Percentiles rank a stretch among this genome's conserved stretches.
Evolutionary conservation across 2,329 filamentous ascomycete species (phyloP).

Genomic region (Diplodia scrobiculata): DNA sequence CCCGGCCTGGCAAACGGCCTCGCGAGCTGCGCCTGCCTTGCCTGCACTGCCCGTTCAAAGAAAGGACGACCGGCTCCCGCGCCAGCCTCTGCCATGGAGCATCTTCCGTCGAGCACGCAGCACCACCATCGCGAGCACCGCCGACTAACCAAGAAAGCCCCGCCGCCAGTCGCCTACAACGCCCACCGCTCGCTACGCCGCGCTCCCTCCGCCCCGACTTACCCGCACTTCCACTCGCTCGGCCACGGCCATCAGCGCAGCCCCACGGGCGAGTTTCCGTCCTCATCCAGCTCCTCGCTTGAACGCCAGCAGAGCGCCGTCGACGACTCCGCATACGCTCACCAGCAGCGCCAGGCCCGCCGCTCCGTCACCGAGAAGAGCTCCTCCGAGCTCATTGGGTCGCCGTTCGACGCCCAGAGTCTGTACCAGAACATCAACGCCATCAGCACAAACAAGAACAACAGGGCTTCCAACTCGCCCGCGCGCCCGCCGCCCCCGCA

Average conservation of each 20-base stretch:
- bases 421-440: constrained; percentile 44
- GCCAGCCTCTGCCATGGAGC: constrained; percentile 26
- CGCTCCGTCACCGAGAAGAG: constrained; percentile 40
- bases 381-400: constrained; percentile 44
- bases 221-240: constrained; percentile 32
- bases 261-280: constrained; percentile 28
- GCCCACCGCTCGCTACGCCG: constrained; percentile 32
- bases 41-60: constrained; percentile 20
- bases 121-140: constrained; percentile 30
- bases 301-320: constrained; percentile 27
- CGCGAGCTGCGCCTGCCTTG: constrained; percentile 4
- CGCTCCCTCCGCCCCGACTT: constrained; percentile 37
- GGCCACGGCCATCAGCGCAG: constrained; percentile 30
- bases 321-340: constrained; percentile 20
- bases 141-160: constrained; percentile 32
- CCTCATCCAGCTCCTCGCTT: constrained; percentile 30
- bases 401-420: constrained; percentile 46
- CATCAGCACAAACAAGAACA: constrained; percentile 33
- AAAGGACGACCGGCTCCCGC: constrained; percentile 21
- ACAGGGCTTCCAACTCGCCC: constrained; percentile 19
- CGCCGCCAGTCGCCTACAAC: constrained; percentile 35
- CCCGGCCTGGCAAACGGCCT: constrained; percentile 27
- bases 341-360: constrained; percentile 12
- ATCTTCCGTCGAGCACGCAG: constrained; percentile 20
- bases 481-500: constrained; percentile 35